Evolutionary conservation across 208 protist genomes (phyloP).

Genomic region (Leishmania lainsoni): DNA sequence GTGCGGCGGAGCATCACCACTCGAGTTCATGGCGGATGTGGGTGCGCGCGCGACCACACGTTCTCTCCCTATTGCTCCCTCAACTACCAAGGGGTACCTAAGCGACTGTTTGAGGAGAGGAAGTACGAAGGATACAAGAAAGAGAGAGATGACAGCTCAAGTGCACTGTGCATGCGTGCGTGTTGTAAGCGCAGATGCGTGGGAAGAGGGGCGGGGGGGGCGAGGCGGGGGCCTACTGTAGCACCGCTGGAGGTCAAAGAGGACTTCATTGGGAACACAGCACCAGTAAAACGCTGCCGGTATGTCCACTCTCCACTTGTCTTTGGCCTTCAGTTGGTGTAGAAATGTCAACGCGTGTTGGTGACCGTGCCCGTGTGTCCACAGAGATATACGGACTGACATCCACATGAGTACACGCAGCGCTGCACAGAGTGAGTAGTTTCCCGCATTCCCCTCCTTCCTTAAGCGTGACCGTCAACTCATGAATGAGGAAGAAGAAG

Average conservation of each 20-base stretch:
- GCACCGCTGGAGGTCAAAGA: background rate
- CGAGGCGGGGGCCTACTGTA: background rate
- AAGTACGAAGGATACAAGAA: too few relatives aligned
- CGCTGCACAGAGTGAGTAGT: background rate
- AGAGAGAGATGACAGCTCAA: background rate
- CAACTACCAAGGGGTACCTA: background rate
- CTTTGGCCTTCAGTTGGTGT: background rate
- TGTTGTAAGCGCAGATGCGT: background rate
- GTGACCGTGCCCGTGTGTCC: background rate
- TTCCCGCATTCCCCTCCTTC: background rate
- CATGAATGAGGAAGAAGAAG: background rate
- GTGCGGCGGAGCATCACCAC: slow-evolving; percentile 8
- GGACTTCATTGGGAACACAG: background rate
- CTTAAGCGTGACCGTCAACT: background rate
- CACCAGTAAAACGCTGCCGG: background rate
- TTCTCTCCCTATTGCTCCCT: background rate
- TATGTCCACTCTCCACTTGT: background rate
- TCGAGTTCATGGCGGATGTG: background rate
- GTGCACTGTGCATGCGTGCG: background rate
- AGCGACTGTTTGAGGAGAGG: background rate
- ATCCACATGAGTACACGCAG: background rate
- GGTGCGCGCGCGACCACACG: background rate
- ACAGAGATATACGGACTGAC: background rate
- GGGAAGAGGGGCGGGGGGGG: background rate
- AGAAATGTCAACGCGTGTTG: background rate